Evolutionary conservation across 1,284 basidiomycete species (phyloP).

Genomic region (Amylostereum chailletii): DNA sequence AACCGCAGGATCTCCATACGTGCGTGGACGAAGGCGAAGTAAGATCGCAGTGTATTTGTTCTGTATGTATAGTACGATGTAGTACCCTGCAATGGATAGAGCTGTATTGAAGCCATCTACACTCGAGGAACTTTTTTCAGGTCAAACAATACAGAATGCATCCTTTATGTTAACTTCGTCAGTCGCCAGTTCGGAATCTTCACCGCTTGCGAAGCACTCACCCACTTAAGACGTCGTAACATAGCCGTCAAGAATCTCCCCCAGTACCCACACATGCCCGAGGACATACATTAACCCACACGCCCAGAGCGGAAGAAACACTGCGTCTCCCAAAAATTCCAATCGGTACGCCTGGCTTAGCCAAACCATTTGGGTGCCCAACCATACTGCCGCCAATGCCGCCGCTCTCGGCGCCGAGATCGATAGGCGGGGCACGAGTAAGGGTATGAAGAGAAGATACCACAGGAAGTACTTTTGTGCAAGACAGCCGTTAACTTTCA

Average conservation of each 20-base stretch:
- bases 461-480: conserved; percentile 91
- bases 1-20: neutral
- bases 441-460: conserved; percentile 89
- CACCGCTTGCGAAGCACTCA: too few species aligned
- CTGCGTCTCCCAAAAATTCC: conserved; percentile 76
- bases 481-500: neutral
- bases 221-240: too few species aligned
- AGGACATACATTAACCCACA: conserved; percentile 68
- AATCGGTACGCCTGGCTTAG: conserved; percentile 78
- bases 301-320: conserved; percentile 71
- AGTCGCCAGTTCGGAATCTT: too few species aligned
- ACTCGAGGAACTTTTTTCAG: too few species aligned
- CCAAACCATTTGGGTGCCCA: conserved; percentile 77
- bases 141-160: too few species aligned
- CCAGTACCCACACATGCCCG: conserved; percentile 73
- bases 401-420: conserved; percentile 39
- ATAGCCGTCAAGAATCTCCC: conserved; percentile 50
- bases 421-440: conserved; percentile 62
- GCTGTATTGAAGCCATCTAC: too few species aligned
- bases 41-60: too few species aligned
- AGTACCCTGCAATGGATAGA: too few species aligned
- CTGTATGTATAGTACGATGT: too few species aligned
- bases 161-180: too few species aligned
- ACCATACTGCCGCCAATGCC: conserved; percentile 57
- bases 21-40: too few species aligned